Conservation (phyloP, 495 filamentous ascomycete genomes). For the Tirmania nivea region DNA sequence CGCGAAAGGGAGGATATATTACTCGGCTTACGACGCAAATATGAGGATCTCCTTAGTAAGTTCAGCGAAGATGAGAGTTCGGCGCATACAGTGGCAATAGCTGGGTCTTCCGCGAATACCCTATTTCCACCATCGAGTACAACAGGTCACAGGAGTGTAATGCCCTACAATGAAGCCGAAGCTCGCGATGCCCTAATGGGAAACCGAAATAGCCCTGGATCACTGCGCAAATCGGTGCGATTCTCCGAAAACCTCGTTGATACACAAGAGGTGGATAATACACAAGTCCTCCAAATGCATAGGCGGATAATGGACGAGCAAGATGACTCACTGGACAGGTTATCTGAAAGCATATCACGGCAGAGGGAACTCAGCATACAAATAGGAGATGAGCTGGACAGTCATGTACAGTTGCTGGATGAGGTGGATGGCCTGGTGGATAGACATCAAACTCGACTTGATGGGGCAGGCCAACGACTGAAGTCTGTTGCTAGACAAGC, state of each 20-base stretch:
- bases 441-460: constrained; percentile 52
- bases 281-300: constrained; percentile 76
- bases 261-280: constrained; percentile 43
- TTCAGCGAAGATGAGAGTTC: background rate
- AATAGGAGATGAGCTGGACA: constrained; percentile 90
- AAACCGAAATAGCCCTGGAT: constrained; percentile 8
- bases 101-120: background rate
- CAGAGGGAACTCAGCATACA: constrained; percentile 85
- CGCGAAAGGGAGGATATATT: constrained; percentile 25
- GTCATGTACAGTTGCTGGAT: constrained; percentile 69
- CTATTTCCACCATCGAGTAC: background rate
- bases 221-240: constrained; percentile 41
- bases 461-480: constrained; percentile 49
- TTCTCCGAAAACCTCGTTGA: constrained; percentile 51
- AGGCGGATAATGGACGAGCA: constrained; percentile 57
- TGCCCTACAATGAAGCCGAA: constrained; percentile 7
- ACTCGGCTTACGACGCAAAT: constrained; percentile 33
- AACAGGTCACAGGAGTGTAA: constrained; percentile 3
- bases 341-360: constrained; percentile 69
- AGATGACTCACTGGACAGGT: constrained; percentile 73
- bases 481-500: constrained; percentile 48
- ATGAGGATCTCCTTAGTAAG: constrained; percentile 30
- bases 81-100: background rate
- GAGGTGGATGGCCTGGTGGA: constrained; percentile 68
- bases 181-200: constrained; percentile 18